Conservation (phyloP, 805 yeast species). For the Ogataea angusta region DNA sequence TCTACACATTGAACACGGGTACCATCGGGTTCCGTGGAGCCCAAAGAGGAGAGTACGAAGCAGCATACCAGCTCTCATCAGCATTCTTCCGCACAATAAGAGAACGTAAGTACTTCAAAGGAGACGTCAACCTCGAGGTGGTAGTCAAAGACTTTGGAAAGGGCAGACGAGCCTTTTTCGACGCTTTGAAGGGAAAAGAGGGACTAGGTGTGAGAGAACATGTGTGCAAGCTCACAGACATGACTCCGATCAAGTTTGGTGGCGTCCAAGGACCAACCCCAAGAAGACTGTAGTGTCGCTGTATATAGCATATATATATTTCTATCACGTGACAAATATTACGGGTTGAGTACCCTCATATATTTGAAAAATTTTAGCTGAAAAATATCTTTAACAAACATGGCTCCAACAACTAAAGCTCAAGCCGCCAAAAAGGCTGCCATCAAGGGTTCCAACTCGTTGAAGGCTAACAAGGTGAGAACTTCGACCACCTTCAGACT, state of each 20-base stretch:
- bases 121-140: slow-evolving; percentile 63
- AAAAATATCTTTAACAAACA: slow-evolving; percentile 15
- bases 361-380: slow-evolving; percentile 13
- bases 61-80: slow-evolving; percentile 79
- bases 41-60: slow-evolving; percentile 90
- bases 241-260: slow-evolving; percentile 84
- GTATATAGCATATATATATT: background rate
- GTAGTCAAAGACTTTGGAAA: slow-evolving; percentile 81
- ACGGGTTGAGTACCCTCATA: slow-evolving; percentile 8
- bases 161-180: slow-evolving; percentile 82
- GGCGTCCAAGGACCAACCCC: slow-evolving; percentile 83
- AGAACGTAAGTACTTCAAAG: slow-evolving; percentile 42
- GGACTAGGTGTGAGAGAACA: slow-evolving; percentile 66
- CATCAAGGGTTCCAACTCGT: slow-evolving; percentile 92
- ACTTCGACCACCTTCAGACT: slow-evolving; percentile 92
- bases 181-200: slow-evolving; percentile 86
- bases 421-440: slow-evolving; percentile 98
- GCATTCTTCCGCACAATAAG: slow-evolving; percentile 66
- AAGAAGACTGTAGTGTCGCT: slow-evolving; percentile 52
- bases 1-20: slow-evolving; percentile 73
- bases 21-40: slow-evolving; percentile 85
- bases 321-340: slow-evolving; percentile 5
- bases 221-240: slow-evolving; percentile 70
- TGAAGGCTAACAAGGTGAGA: slow-evolving; percentile 91
- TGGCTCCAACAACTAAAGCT: slow-evolving; percentile 65